Evolutionary conservation across 805 yeast species (phyloP).

Genomic region (Priceomyces fermenticarens): DNA sequence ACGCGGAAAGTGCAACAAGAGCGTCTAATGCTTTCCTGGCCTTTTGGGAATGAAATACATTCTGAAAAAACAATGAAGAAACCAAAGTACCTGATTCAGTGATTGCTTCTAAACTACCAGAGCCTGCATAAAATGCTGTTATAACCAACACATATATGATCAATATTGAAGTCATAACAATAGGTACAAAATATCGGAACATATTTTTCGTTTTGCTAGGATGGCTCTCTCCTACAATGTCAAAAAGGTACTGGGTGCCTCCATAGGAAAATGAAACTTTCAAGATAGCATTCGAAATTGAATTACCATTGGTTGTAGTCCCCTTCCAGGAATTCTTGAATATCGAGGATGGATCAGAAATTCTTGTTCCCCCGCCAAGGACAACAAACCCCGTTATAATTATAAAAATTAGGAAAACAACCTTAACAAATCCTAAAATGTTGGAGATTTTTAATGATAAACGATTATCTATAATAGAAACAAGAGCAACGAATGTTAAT

Average conservation of each 20-base stretch:
- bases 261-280: conserved; percentile 43
- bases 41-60: conserved; percentile 26
- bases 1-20: conserved; percentile 28
- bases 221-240: conserved; percentile 29
- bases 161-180: conserved; percentile 27
- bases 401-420: conserved; percentile 30
- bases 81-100: conserved; percentile 27
- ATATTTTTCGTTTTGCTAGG: conserved; percentile 24
- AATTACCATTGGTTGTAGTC: conserved; percentile 40
- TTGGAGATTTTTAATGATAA: conserved; percentile 28
- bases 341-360: conserved; percentile 27
- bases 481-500: conserved; percentile 19
- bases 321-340: conserved; percentile 39
- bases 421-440: conserved; percentile 32
- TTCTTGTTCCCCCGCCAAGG: conserved; percentile 32
- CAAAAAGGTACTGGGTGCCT: conserved; percentile 39
- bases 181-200: conserved; percentile 27
- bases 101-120: conserved; percentile 16
- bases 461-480: conserved; percentile 23
- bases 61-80: conserved; percentile 26
- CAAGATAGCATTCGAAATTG: conserved; percentile 42
- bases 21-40: conserved; percentile 22
- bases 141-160: conserved; percentile 28
- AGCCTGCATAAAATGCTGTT: conserved; percentile 34
- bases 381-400: conserved; percentile 34